phyloP scores from a whole-genome alignment of 805 yeast genomes.

The Limtongozyma cylindracea region DNA sequence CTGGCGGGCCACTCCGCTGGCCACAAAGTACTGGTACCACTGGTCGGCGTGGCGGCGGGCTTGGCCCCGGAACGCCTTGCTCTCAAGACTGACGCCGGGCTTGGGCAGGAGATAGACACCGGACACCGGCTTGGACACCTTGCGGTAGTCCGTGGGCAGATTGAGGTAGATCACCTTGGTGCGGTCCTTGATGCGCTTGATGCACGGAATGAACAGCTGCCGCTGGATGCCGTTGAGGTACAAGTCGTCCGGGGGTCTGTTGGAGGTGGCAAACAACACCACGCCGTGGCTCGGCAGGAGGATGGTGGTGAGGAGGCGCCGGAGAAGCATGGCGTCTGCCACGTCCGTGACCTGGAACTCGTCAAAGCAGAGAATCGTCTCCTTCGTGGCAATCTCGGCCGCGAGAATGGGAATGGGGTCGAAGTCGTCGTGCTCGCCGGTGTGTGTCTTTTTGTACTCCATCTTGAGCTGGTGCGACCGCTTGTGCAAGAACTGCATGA shows the following conservation, averaged over 20 bases:
- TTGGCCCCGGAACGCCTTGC: constrained; percentile 20
- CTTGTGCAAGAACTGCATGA: constrained; percentile 86
- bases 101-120: constrained; percentile 57
- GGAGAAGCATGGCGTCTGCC: constrained; percentile 90
- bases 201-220: constrained; percentile 79
- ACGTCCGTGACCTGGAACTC: constrained; percentile 97
- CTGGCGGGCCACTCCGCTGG: constrained; percentile 6
- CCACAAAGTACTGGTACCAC: constrained; percentile 68
- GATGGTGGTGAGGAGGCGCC: constrained; percentile 46
- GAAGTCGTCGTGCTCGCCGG: constrained; percentile 26
- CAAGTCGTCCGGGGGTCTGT: constrained; percentile 82
- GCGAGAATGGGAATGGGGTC: constrained; percentile 76
- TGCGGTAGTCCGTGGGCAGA: constrained; percentile 87
- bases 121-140: constrained; percentile 61
- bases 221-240: constrained; percentile 90
- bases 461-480: constrained; percentile 52
- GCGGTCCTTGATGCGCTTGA: constrained; percentile 44
- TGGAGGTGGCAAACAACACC: constrained; percentile 78
- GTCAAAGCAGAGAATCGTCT: constrained; percentile 78
- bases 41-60: constrained; percentile 36
- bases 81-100: constrained; percentile 27
- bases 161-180: constrained; percentile 60
- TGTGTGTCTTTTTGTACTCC: constrained; percentile 27
- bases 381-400: constrained; percentile 48
- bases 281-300: constrained; percentile 59